Evolutionary conservation across 768 basidiomycete species (phyloP), one percentile per base, ranked within the genome.

Genomic region (Hypholoma sublateritium): DNA sequence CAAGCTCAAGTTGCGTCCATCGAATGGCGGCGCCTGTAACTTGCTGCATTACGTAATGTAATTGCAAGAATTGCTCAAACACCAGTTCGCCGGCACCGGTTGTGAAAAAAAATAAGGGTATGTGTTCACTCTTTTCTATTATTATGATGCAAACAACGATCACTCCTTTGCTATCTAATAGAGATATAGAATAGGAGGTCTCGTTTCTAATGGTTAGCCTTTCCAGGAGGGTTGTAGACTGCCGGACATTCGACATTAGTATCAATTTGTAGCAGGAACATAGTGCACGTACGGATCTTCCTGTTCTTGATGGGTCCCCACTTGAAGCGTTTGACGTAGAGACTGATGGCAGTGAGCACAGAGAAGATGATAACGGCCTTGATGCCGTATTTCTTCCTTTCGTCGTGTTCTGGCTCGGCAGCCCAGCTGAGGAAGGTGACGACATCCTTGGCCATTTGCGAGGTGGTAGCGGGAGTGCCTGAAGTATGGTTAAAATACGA

Each of bases 371-470:
- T 95, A 65, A 95, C 86, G 19, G 94, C 95, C 77, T 98, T 95
- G 72, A 98, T 78, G 62, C 97, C 96, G 69, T 88, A 88, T 83
- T 93, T 95, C 82, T 99, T 98, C 71, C 97, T 83, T 71, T 95
- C 90, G 69, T 99, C 97, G 67, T 95, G 91, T 72, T 99, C 97
- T 28, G 97, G 97, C 72, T 99, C 97, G 56, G 97, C 85, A 16
- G 96, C 93, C 95, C 95, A 98, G 76, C 86, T 86, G 49, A 98
- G 77, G 88, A 98, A 98, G 2, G 91, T 93, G 45, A 85, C 84
- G 53, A 99, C 95, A 69, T 99, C 97, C 82, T 98, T 99, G 64
- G 97, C 96, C 96, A 99, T 95, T 73, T 99, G 97, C 5, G 93
- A 91, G 5, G 94, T 88, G 47, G 97, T 99, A 12, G 96, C 93